Evolutionary conservation across 1,284 basidiomycete species (phyloP), one percentile per base, ranked within the genome.

Genomic region (Thelephora terrestris): DNA sequence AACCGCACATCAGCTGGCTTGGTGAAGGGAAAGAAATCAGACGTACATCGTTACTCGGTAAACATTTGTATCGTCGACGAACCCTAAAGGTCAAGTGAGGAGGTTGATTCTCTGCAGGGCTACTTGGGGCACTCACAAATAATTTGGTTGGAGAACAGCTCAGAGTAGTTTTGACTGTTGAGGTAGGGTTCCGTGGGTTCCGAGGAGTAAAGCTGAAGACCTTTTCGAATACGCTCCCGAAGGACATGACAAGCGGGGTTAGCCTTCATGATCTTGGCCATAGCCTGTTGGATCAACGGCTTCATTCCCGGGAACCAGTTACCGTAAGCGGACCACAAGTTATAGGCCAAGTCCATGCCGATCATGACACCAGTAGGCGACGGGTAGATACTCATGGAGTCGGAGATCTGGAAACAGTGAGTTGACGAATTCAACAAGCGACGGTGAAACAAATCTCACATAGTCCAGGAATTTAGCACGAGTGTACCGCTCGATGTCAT

Each of bases 291-390:
- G 53, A 99, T 85, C 52, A 99, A 77, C 4, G 95, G 92, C 71
- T 99, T 99, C 78, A 95, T 81, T 47, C 95, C 95, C 16, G 96
- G 95, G 86, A 98, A 97, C 92, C 93, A 99, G 64, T 96, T 95
- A 52, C 95, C 96, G 62, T 97, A 99, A 1, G 91, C 95, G n/a
- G 92, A 94, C 86, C 96, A 96, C 53, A 98, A 66, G 70, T 97
- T 99, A 74, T 99, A 99, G 0, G 95, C 94, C 51, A 99, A 69
- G 65, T 99, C 93, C 81, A 99, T 91, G 63, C 92, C 95, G 55
- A 99, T 93, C 79, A 99, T 89, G 48, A 96, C 85, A 74, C 96
- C 96, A 35, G 95, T 99, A 0, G 95, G 93, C 35, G 93, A 97
- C 5, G 94, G 94, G 68, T 98, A 98, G 62, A 98, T 97, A 59